Base-by-base conservation (phyloP, 495 filamentous ascomycete genomes). In the Lasiosphaeris hirsuta region DNA sequence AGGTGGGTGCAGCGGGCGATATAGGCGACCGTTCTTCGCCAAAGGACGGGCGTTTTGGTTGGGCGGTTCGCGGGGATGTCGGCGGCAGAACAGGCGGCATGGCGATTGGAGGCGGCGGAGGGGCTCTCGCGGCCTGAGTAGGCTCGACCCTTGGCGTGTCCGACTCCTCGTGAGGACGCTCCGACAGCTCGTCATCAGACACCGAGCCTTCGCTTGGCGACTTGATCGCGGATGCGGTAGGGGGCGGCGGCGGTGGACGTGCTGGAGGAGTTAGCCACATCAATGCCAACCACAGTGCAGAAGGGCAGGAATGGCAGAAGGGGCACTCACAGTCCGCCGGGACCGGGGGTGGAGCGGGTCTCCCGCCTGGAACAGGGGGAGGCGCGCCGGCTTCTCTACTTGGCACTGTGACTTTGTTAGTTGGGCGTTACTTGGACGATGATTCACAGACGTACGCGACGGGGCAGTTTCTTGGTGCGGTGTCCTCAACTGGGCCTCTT, bases 151-250 rank as follows among this genome's bases (percentile, higher is more conserved):
- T 69, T 30, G 74, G 73, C 38, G 74, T 73, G 35, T 76, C 68
- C 61, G 60, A 52, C 34, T 68, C 62, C 18, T 66, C 64, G 44
- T 64, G 65, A 19, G 84, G 75, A 59, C 81, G 80, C 48, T 83
- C 72, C n/a, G 90, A 94, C 71, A 96, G 75, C 66, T 98, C 94
- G 72, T 97, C 95, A 71, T 96, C 95, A 9, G 93, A 96, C 65
- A 87, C 90, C 7, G 92, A 95, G 23, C 92, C 93, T 56, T 84
- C 79, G 59, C 86, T 92, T 34, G 81, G 86, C 41, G 90, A 89
- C 48, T 77, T 73, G 44, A 80, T 69, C 52, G 72, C 73, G 41
- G 72, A 69, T 8, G 79, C 71, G 58, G 76, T 66, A 23, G 78
- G 80, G 61, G 79, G 78, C 38, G 76, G 75, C 15, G 77, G 73